These are phyloP conservation scores for Angophora floribunda DNA, from an alignment of 345 rosid species.

Conservation along the genomic window DNA sequence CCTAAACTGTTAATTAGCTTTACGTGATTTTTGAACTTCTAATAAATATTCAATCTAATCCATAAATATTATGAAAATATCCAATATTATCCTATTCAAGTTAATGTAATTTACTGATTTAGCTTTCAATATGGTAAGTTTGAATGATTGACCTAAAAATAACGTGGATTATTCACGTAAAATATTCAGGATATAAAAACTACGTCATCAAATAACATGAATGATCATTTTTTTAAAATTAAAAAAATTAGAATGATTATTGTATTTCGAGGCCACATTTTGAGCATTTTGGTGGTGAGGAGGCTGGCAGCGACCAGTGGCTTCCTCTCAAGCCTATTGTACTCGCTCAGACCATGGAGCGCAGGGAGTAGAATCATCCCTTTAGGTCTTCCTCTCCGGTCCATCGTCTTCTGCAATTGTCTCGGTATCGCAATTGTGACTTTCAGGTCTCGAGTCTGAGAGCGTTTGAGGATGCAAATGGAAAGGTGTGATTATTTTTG, in stretches of 20 bases:
- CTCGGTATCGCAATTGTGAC: neutral
- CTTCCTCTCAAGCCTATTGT: too few relatives aligned
- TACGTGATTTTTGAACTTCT: fast-evolving
- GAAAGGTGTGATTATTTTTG: neutral
- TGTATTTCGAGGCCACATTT: neutral
- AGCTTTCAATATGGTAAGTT: neutral
- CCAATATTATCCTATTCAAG: neutral
- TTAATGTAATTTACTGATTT: neutral
- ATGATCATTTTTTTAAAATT: neutral
- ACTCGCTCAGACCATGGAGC: too few relatives aligned
- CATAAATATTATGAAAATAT: neutral
- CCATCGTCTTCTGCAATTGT: too few relatives aligned
- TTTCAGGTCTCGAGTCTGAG: neutral
- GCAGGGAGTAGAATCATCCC: too few relatives aligned
- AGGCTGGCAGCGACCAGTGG: neutral
- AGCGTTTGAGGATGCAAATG: neutral
- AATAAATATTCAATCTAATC: neutral
- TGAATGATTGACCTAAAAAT: fast-evolving
- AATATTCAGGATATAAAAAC: neutral
- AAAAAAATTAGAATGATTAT: neutral
- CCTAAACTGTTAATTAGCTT: fast-evolving
- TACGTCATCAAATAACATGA: fast-evolving
- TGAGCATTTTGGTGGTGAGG: neutral
- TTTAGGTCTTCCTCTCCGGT: too few relatives aligned
- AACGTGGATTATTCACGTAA: neutral